Conservation (phyloP, 2,329 filamentous ascomycete species). For the Xylariaceae sp. region DNA sequence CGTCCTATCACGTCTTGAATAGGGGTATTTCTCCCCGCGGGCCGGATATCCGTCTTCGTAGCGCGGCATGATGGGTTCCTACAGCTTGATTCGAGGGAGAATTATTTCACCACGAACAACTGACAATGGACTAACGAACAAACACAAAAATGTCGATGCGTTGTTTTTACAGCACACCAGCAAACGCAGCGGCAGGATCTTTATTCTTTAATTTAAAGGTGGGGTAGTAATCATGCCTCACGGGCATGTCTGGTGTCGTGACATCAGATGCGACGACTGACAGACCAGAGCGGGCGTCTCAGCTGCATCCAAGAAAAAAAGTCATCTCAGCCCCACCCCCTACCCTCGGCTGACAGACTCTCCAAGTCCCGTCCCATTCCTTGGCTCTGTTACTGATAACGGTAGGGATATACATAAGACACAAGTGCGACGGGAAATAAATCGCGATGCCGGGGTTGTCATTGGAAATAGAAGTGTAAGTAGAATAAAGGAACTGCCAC, state of each 20-base stretch:
- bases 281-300: background rate
- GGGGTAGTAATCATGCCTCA: conserved; percentile 11
- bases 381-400: too few relatives aligned
- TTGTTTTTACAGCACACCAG: background rate
- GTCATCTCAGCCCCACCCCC: conserved; percentile 8
- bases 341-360: background rate
- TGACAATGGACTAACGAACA: background rate
- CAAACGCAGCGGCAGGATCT: background rate
- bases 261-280: conserved; percentile 6
- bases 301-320: conserved; percentile 6
- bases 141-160: background rate
- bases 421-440: too few relatives aligned
- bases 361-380: too few relatives aligned
- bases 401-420: too few relatives aligned
- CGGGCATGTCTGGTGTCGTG: conserved; percentile 12
- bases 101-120: background rate
- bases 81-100: background rate
- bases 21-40: conserved; percentile 22
- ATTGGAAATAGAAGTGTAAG: too few relatives aligned
- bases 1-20: conserved; percentile 10
- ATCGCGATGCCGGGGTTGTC: too few relatives aligned
- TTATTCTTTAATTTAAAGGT: background rate
- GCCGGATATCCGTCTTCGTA: conserved; percentile 23
- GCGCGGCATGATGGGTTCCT: conserved; percentile 23
- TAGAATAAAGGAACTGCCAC: too few relatives aligned